These are phyloP conservation scores for Wickerhamomyces pijperi DNA, from an alignment of 805 yeast species.

Conservation along the genomic window DNA sequence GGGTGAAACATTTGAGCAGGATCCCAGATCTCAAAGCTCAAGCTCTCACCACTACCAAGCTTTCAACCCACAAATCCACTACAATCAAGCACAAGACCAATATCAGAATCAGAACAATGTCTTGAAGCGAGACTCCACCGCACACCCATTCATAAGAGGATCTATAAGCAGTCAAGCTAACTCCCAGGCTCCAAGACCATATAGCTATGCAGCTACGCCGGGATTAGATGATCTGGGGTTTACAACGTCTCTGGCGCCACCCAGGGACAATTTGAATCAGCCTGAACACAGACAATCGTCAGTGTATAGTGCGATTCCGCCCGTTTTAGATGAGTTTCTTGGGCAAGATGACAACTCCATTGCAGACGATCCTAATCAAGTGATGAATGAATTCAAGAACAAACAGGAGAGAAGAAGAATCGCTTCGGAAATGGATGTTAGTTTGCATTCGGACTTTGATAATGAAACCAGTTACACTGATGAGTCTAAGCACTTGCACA, in stretches of 20 bases:
- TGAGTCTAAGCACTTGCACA: slow-evolving; percentile 4
- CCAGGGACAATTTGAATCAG: neutral
- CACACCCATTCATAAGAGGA: too few species aligned
- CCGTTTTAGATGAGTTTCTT: neutral
- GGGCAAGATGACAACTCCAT: neutral
- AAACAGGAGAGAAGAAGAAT: neutral
- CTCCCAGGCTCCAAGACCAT: neutral
- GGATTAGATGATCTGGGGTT: neutral
- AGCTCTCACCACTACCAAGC: neutral
- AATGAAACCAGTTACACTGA: slow-evolving; percentile 13
- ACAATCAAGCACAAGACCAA: neutral
- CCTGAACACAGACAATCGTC: neutral
- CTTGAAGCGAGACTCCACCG: too few species aligned
- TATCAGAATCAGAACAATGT: too few species aligned
- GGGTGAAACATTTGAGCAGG: neutral
- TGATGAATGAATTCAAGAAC: neutral
- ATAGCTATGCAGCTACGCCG: neutral
- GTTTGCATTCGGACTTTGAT: slow-evolving; percentile 5
- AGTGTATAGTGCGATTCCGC: neutral
- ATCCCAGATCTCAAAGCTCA: too few species aligned
- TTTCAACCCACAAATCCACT: neutral
- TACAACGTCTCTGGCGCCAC: neutral
- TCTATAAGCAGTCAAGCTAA: neutral
- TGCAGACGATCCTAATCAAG: neutral
- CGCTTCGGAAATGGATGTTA: slow-evolving; percentile 1